Percentiles rank a stretch among this genome's conserved stretches.
Evolutionary conservation across 148 eudicot genomes (phyloP).

Genomic region (Nepenthes mirabilis): DNA sequence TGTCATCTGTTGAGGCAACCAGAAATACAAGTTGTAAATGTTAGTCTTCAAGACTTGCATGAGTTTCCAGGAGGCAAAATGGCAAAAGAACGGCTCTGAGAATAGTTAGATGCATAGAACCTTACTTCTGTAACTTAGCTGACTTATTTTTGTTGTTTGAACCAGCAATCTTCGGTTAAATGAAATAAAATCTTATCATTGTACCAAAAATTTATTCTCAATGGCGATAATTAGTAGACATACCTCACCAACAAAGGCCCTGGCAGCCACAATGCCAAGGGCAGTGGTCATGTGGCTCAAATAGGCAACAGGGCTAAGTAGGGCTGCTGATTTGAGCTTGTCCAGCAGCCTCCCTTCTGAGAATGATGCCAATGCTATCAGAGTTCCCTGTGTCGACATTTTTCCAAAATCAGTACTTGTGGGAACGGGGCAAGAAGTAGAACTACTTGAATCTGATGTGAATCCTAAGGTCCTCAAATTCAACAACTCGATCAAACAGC

Average conservation of each 20-base stretch:
- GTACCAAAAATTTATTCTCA: too few species aligned
- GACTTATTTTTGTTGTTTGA: too few species aligned
- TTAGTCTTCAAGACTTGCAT: not conserved
- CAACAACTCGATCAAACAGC: too few species aligned
- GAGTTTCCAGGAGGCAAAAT: not conserved
- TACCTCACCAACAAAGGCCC: slow-evolving; percentile 52
- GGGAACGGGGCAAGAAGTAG: too few species aligned
- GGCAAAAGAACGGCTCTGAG: not conserved
- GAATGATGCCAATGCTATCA: slow-evolving; percentile 42
- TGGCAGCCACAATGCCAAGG: slow-evolving; percentile 42
- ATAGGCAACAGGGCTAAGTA: slow-evolving; percentile 57
- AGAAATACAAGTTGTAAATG: not conserved
- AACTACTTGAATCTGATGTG: too few species aligned
- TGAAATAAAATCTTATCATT: too few species aligned
- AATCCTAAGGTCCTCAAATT: too few species aligned
- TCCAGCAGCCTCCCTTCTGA: slow-evolving; percentile 41
- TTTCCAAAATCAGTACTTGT: too few species aligned
- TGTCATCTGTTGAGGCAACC: slow-evolving; percentile 21
- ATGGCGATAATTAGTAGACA: not conserved
- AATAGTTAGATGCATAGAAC: not conserved
- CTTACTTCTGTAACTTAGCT: not conserved
- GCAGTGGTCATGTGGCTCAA: slow-evolving; percentile 65
- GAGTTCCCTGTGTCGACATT: slow-evolving; percentile 34
- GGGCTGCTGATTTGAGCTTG: slow-evolving; percentile 40
- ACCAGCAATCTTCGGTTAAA: too few species aligned